Conservation (phyloP, 352 stramenopile species). For the Pythium plurisporium region DNA sequence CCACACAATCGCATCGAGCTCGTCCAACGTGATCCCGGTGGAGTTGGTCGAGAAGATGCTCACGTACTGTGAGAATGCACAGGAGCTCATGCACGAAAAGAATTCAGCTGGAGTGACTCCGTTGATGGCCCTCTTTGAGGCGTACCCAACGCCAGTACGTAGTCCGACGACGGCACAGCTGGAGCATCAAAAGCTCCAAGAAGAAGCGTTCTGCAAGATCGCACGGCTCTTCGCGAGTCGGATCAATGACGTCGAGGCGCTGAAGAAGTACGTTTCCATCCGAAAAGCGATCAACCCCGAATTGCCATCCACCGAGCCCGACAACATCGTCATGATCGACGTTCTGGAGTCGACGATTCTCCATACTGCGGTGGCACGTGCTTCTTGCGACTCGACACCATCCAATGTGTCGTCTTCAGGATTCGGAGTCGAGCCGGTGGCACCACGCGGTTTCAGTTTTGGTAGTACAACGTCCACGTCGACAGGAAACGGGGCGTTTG, state of each 20-base stretch:
- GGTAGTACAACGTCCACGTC: background rate
- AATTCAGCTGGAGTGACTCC: constrained; percentile 37
- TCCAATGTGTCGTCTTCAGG: no score
- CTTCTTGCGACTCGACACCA: no score
- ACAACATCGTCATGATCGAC: background rate
- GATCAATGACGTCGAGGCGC: constrained; percentile 5
- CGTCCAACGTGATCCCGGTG: constrained; percentile 12
- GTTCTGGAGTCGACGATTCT: constrained; percentile 12
- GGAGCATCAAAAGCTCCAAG: background rate
- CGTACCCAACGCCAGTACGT: constrained; percentile 13
- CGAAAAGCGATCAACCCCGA: background rate
- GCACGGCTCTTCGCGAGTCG: background rate
- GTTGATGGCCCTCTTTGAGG: constrained; percentile 37
- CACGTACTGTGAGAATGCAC: constrained; percentile 23
- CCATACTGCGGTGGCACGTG: constrained; percentile 1
- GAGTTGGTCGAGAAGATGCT: constrained; percentile 36
- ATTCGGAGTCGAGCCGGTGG: no score
- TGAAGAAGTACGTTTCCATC: constrained; percentile 10
- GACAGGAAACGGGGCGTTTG: background rate
- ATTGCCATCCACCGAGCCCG: background rate
- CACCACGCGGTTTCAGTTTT: no score
- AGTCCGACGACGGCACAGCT: no score
- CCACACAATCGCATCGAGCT: constrained; percentile 34
- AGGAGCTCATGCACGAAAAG: constrained; percentile 39
- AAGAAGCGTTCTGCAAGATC: constrained; percentile 2